Base-by-base conservation (phyloP, 2,329 filamentous ascomycete species). In the Ilyonectria mors-panacis region DNA sequence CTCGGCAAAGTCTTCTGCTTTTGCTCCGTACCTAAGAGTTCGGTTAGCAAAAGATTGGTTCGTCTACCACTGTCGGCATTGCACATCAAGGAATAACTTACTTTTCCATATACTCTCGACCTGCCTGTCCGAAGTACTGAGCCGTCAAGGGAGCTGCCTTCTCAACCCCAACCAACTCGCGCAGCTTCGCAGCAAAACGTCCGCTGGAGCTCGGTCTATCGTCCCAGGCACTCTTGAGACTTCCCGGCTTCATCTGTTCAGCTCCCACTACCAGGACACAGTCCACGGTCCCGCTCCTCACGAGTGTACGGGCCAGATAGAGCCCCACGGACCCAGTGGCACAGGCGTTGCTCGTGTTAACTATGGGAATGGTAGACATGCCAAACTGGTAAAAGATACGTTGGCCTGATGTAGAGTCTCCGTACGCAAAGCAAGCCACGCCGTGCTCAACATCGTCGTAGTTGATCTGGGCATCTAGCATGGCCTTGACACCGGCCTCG, bases 331-430 rank as follows among this genome's bases (percentile, higher is more conserved):
- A 94, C 15, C 95, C 95, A 0, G 95, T 98, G 3, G 93, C 93
- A 86, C 95, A 98, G 85, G 97, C 97, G 87, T 98, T 98, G 88
- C 98, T 98, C 78, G 97, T 94, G 78, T 98, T 98, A 87, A 97
- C 94, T 79, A 98, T 94, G 76, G 95, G 95, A 75, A 98, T 98
- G 77, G 92, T 88, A 45, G 95, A 98, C 92, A 98, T 95, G 85
- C 95, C 95, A 81, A 98, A 98, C 83, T 98, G 95, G 84, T 98
- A 98, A 84, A 98, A 98, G 77, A 98, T 94, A 70, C 95, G 92
- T 85, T 98, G 95, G 50, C 95, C 95, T 81, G 93, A 96, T 62
- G 95, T 97, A 68, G 91, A 94, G 85, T 98, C 95, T 77, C 95
- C 95, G 80, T 97, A 98, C 86, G 94, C 97, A 86, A 97, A 98